Evolutionary conservation across 2,329 filamentous ascomycete species (phyloP).

Genomic region (Claviceps sp.): DNA sequence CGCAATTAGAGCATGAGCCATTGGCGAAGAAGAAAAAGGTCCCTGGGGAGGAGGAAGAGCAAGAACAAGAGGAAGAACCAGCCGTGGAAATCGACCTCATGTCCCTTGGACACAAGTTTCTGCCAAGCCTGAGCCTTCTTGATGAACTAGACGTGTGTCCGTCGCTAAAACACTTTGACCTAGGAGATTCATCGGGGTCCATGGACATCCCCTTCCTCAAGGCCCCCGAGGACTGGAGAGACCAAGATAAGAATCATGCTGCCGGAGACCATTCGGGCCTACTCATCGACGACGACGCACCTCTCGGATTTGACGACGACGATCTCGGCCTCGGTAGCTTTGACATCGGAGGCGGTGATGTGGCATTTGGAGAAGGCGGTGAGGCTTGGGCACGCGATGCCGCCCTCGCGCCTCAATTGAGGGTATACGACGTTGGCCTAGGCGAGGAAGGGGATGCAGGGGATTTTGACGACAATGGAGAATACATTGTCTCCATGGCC

Average conservation of each 20-base stretch:
- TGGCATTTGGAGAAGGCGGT: slow-evolving; percentile 88
- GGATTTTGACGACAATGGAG: slow-evolving; percentile 42
- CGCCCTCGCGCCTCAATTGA: slow-evolving; percentile 73
- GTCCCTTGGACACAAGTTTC: slow-evolving; percentile 65
- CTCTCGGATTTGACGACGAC: slow-evolving; percentile 57
- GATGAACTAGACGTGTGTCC: slow-evolving; percentile 89
- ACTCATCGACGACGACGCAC: slow-evolving; percentile 77
- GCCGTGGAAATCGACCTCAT: slow-evolving; percentile 64
- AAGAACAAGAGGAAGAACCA: slow-evolving; percentile 35
- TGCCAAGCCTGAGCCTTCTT: slow-evolving; percentile 63
- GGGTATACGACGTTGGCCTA: slow-evolving; percentile 54
- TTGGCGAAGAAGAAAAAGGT: slow-evolving; percentile 27
- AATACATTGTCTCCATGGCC: slow-evolving; percentile 70
- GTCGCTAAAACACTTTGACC: slow-evolving; percentile 83
- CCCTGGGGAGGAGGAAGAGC: slow-evolving; percentile 9
- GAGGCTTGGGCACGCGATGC: slow-evolving; percentile 92
- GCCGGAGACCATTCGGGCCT: slow-evolving; percentile 61
- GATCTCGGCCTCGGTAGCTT: slow-evolving; percentile 61
- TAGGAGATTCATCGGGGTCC: slow-evolving; percentile 73
- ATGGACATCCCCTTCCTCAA: slow-evolving; percentile 88
- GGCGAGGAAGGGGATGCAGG: slow-evolving; percentile 32
- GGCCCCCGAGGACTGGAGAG: slow-evolving; percentile 73
- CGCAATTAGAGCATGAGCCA: slow-evolving; percentile 29
- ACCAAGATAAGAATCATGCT: slow-evolving; percentile 49
- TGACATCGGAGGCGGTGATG: slow-evolving; percentile 57